phyloP scores from a whole-genome alignment of 805 yeast genomes.

The Candida xiaguanensis region DNA sequence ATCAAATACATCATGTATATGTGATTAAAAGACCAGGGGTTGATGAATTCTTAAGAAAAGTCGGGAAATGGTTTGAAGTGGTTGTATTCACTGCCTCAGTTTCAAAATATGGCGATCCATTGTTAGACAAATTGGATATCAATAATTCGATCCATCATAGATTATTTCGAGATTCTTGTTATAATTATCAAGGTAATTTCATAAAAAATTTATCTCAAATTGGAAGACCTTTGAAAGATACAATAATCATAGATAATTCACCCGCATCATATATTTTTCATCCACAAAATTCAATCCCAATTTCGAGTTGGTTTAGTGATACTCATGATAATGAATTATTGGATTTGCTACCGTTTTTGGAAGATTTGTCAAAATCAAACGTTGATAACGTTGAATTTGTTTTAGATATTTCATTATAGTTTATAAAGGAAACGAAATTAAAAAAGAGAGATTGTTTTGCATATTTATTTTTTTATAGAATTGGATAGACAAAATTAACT shows the following conservation, averaged over 20 bases:
- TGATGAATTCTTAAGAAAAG: slow-evolving; percentile 80
- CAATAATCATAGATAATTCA: slow-evolving; percentile 91
- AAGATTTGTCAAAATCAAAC: slow-evolving; percentile 67
- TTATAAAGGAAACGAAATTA: no score
- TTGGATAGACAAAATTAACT: background rate
- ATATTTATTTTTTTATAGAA: background rate
- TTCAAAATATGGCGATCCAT: slow-evolving; percentile 92
- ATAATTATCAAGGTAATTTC: slow-evolving; percentile 89
- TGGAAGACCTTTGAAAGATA: slow-evolving; percentile 84
- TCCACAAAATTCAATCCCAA: slow-evolving; percentile 96
- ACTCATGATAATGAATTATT: slow-evolving; percentile 93
- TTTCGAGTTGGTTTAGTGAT: slow-evolving; percentile 97
- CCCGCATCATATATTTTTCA: slow-evolving; percentile 98
- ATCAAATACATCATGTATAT: slow-evolving; percentile 87
- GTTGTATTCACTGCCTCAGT: slow-evolving; percentile 98
- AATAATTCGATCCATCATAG: slow-evolving; percentile 79
- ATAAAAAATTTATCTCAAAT: slow-evolving; percentile 91
- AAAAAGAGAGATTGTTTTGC: background rate
- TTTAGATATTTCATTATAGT: slow-evolving; percentile 63
- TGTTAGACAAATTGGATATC: slow-evolving; percentile 83
- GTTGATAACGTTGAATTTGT: slow-evolving; percentile 86
- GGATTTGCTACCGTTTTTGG: slow-evolving; percentile 86
- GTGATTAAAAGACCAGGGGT: slow-evolving; percentile 98
- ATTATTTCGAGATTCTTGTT: slow-evolving; percentile 90
- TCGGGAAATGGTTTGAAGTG: slow-evolving; percentile 86